Percentiles rank a stretch among this genome's conserved stretches.
These are phyloP conservation scores for Huntiella decipiens DNA, from an alignment of 2,329 filamentous ascomycete species.

Conservation along the genomic window DNA sequence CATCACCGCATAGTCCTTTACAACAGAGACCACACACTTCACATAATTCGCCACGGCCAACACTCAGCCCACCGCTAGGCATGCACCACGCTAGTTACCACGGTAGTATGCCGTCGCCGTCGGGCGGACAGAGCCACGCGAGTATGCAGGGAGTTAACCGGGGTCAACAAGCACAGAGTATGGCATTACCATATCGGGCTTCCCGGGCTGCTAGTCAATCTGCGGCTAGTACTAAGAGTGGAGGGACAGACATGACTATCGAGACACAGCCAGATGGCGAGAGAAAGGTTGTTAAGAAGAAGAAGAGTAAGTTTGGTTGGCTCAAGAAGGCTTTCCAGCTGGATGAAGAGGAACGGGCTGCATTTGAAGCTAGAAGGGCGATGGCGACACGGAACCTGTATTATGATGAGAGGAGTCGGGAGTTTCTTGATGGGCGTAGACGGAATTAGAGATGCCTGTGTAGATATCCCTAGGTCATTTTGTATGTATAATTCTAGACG, in stretches of 20 bases:
- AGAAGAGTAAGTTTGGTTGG: slow-evolving; percentile 49
- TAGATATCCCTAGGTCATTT: no score
- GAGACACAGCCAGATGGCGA: slow-evolving; percentile 18
- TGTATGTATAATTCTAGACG: no score
- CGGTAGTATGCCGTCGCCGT: slow-evolving; percentile 32
- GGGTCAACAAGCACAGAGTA: no score
- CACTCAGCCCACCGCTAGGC: slow-evolving; percentile 3
- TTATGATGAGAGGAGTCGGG: slow-evolving; percentile 30
- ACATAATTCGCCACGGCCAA: slow-evolving; percentile 14
- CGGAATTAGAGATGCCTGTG: neutral
- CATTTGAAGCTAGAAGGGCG: slow-evolving; percentile 36
- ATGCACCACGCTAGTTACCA: slow-evolving; percentile 14
- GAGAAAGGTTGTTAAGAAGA: slow-evolving; percentile 37
- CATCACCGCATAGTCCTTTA: slow-evolving; percentile 43
- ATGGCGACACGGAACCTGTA: slow-evolving; percentile 28
- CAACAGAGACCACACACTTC: slow-evolving; percentile 40
- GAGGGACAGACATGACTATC: slow-evolving; percentile 28
- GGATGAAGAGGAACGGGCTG: slow-evolving; percentile 41
- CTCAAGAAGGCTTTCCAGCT: slow-evolving; percentile 48
- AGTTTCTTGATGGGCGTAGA: slow-evolving; percentile 34
- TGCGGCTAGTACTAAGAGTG: slow-evolving; percentile 37
- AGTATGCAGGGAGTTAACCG: no score
- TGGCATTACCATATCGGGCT: no score
- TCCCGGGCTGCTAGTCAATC: no score
- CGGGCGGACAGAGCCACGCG: slow-evolving; percentile 18